Evolutionary conservation across 1,139 yeast genomes (phyloP), one percentile per base, ranked within the genome.

Genomic region (Eremothecium gossypii): DNA sequence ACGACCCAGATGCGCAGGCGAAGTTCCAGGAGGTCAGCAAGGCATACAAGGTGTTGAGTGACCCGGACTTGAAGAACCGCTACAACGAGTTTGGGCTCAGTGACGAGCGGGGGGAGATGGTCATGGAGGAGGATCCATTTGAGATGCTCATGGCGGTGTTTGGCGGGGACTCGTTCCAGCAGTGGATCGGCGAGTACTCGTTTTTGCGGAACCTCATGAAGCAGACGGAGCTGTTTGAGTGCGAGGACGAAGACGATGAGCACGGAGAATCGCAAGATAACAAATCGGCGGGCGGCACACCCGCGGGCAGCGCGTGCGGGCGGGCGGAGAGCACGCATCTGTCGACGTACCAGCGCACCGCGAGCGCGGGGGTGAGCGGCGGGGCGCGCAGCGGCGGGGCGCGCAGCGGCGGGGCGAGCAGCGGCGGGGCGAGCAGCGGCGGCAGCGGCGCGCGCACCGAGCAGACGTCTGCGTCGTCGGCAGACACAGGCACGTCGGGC

Each of bases 111-210:
- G 44, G 44, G 9, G 44, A 38, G 30, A 30, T 41, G 8, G 33
- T 38, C 9, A 30, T 41, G 38, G 44, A 41, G 10, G 84, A 77
- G 51, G 89, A 81, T 55, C 86, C 89, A 0, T 64, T 71, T 36
- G 89, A 81, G 53, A 76, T 77, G 54, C 77, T 82, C 58, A 73
- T 76, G 14, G 72, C 75, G 65, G 79, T 82, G 27, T 82, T 82
- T 61, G 93, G 93, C 43, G 93, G 93, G 40, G 87, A 80, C 45
- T 79, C 80, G 1, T 82, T 82, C 56, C 73, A 73, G 46, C 78
- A 74, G 44, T 82, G 86, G 82, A 79, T 83, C 48, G 93, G 91
- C 2, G 85, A 82, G 49, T 70, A 82, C 48, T 71, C 80, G 5
- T 67, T 81, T 62, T 62, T 82, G 48, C 74, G 73, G 47, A 83